A percentile compares a stretch with the other conserved stretches of the same genome.
phyloP scores from a whole-genome alignment of 257 asterid species.

The Marsdenia floribunda region DNA sequence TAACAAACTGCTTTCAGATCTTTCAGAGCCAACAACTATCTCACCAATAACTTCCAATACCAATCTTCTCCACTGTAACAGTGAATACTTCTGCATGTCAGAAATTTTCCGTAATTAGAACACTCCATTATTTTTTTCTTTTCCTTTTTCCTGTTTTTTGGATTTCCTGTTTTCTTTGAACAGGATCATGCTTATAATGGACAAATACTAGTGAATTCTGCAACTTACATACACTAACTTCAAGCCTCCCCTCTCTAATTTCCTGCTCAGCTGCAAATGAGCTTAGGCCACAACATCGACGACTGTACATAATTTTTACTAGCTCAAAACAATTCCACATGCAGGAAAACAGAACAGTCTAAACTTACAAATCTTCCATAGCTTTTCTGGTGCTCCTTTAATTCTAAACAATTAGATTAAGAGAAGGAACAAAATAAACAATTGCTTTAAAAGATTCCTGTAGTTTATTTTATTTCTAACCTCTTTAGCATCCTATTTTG shows the following conservation, averaged over 20 bases:
- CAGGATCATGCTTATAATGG: background rate
- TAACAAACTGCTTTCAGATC: background rate
- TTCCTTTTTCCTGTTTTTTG: background rate
- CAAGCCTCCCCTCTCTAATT: background rate
- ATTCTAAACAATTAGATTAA: background rate
- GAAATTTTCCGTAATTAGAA: background rate
- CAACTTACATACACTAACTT: background rate
- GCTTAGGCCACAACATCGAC: background rate
- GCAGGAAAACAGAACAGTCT: background rate
- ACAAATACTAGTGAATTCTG: background rate
- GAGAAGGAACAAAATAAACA: background rate
- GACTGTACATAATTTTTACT: background rate
- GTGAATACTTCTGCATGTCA: background rate
- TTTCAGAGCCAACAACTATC: background rate
- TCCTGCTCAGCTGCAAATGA: background rate
- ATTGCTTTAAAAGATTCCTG: background rate
- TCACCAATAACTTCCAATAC: background rate
- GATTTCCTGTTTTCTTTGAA: background rate
- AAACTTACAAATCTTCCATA: background rate
- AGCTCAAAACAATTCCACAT: background rate
- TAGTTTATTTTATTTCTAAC: background rate
- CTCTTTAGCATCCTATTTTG: background rate
- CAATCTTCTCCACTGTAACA: background rate
- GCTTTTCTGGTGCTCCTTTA: background rate
- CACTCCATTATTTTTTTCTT: background rate